Base-by-base conservation (phyloP, 2,329 filamentous ascomycete genomes). In the Teratosphaeria zuluensis region DNA sequence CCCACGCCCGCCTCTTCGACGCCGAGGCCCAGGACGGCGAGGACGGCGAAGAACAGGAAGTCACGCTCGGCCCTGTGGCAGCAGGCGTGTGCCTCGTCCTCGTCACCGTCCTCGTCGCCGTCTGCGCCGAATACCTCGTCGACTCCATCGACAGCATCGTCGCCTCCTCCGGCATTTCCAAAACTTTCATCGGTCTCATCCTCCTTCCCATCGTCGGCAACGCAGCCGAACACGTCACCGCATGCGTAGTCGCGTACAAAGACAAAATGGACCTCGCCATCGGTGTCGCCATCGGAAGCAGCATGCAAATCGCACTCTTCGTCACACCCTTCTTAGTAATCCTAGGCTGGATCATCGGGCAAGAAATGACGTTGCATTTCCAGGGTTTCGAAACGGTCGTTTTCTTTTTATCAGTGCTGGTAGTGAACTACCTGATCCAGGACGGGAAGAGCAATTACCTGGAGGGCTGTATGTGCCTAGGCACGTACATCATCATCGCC, bases 331-430 rank as follows among this genome's bases (percentile, higher is more conserved):
- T 81, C 71, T 71, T 83, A 56, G 80, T 83, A 58, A 77, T 83
- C 51, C 74, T 82, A 9, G 81, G 81, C 55, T 82, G 80, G 80
- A 76, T 78, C 65, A 78, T 83, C 59, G 75, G 73, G 24, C 68
- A 78, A 63, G 73, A 76, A 53, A 81, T 82, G 80, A 78, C 87
- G 31, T 80, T 95, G 35, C 91, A 92, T 76, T 95, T 95, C 73
- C 90, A 90, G 61, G 81, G 90, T 54, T 95, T 95, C 73, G 90
- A 95, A 80, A 95, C 90, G 0, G 88, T 94, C 24, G 89, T 87
- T 58, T 82, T 95, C 68, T 95, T 95, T 73, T 84, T 92, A 56
- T 88, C 85, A 56, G 86, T 90, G 7, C 85, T 95, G 63, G 90
- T 95, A 62, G 89, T 92, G 74, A 94, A 92, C 74, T 95, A 94